Evolutionary conservation across 1,284 basidiomycete genomes (phyloP), one percentile per base, ranked within the genome.

Genomic region (Ganoderma sinense): DNA sequence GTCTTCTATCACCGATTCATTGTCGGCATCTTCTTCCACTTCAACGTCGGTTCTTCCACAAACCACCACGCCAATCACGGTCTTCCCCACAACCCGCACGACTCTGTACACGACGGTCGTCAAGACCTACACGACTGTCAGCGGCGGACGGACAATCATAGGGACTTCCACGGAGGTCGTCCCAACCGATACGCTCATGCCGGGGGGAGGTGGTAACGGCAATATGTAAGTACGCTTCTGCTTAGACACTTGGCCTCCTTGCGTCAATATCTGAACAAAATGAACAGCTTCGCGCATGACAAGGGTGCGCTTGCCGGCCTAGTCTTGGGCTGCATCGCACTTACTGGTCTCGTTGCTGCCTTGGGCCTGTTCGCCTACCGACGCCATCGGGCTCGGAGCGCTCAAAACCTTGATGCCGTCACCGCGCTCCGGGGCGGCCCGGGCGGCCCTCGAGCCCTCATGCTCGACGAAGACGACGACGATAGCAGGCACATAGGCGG

Each of bases 271-370:
- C 62, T 48, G 8, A 36, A 26, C 2, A 18, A 2, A 18, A 10
- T n/a, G 23, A 26, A 16, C 62, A 79, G 77, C 11, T 75, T 79
- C 41, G 68, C 71, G 2, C 75, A 75, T 40, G 70, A 77, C 64
- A 73, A 72, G 43, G 79, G 78, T 8, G 79, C 78, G 14, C 73
- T 79, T 20, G 77, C 75, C 1, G 79, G 79, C 0, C 66, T 80
- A 26, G 71, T 77, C n/a, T 51, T 80, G 33, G 79, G 78, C 16
- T 68, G 71, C 41, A 62, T 76, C 26, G 77, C 75, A 6, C 75
- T 78, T 63, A 67, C 74, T 18, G 71, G 69, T 2, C 63, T 79
- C 51, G 62, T 78, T 20, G 68, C 65, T 4, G 69, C 69, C 6
- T 75, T 71, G 74, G 64, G 71, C 18, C 43, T 74, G 55, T 73